phyloP scores from a whole-genome alignment of 352 stramenopile genomes.

The Elongisporangium prolatum region DNA sequence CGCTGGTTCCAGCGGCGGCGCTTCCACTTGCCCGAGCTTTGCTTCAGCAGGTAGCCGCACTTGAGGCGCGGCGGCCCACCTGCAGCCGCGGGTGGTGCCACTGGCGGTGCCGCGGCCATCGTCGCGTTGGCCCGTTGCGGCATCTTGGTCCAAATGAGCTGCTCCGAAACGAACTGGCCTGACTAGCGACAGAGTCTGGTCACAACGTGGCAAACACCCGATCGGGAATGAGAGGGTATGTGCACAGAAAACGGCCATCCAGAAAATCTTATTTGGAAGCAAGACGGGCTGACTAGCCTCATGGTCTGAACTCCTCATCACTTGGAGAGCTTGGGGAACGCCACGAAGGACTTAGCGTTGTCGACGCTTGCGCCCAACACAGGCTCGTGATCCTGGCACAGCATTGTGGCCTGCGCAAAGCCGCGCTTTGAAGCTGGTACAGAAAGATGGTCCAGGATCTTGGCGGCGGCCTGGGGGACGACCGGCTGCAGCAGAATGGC shows the following conservation, averaged over 20 bases:
- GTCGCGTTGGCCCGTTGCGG: not conserved
- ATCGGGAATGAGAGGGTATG: not conserved
- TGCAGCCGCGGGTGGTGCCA: not conserved
- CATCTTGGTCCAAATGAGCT: not conserved
- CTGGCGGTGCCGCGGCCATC: not conserved
- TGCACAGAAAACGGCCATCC: not conserved
- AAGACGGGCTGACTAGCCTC: not conserved
- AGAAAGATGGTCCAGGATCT: slow-evolving; percentile 68
- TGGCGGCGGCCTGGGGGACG: slow-evolving; percentile 44
- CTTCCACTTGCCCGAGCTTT: slow-evolving; percentile 78
- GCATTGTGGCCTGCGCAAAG: slow-evolving; percentile 47
- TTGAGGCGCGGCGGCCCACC: slow-evolving; percentile 17
- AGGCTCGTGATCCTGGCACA: slow-evolving; percentile 16
- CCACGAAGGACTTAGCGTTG: slow-evolving; percentile 65
- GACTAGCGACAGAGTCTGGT: not conserved
- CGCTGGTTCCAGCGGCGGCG: slow-evolving; percentile 76
- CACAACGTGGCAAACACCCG: not conserved
- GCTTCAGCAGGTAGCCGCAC: slow-evolving; percentile 70
- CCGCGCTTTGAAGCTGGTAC: slow-evolving; percentile 45
- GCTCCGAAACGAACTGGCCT: not conserved
- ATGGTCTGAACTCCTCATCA: slow-evolving; percentile 6
- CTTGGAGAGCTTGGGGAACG: slow-evolving; percentile 58
- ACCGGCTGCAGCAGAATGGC: slow-evolving; percentile 71
- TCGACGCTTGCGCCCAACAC: slow-evolving; percentile 32
- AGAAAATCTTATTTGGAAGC: not conserved